Conservation (phyloP, 2,329 filamentous ascomycete species). For the Pseudovirgaria hyperparasitica region DNA sequence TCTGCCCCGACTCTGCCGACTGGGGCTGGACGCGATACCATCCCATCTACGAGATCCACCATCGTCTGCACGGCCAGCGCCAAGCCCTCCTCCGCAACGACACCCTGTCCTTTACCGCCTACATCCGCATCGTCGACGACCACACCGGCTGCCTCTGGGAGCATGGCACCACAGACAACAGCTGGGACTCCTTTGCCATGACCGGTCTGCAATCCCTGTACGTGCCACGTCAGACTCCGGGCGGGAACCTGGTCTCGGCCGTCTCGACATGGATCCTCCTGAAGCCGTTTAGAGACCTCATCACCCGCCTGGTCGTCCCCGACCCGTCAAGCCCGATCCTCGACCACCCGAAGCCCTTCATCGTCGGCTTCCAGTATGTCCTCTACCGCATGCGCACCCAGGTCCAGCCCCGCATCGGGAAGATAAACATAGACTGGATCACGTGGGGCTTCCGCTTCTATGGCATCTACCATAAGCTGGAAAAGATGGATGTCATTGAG, state of each 20-base stretch:
- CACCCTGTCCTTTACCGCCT: constrained; percentile 48
- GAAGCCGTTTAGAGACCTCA: constrained; percentile 43
- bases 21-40: constrained; percentile 54
- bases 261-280: constrained; percentile 47
- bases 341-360: constrained; percentile 36
- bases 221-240: too few relatives aligned
- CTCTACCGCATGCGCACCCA: constrained; percentile 35
- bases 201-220: constrained; percentile 44
- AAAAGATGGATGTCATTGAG: constrained; percentile 39
- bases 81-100: constrained; percentile 48
- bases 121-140: constrained; percentile 48
- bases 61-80: constrained; percentile 43
- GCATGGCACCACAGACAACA: constrained; percentile 40
- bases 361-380: constrained; percentile 38
- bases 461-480: constrained; percentile 21
- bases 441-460: constrained; percentile 27
- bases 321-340: constrained; percentile 33
- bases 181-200: constrained; percentile 44
- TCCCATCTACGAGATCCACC: constrained; percentile 45
- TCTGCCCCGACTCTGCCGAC: constrained; percentile 44
- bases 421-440: constrained; percentile 22
- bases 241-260: constrained; percentile 36
- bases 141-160: constrained; percentile 49
- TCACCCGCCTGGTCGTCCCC: constrained; percentile 37
- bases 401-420: constrained; percentile 22